Percentiles rank a stretch among this genome's conserved stretches.
Evolutionary conservation across 2,329 filamentous ascomycete species (phyloP).

Genomic region (Scedosporium boydii): DNA sequence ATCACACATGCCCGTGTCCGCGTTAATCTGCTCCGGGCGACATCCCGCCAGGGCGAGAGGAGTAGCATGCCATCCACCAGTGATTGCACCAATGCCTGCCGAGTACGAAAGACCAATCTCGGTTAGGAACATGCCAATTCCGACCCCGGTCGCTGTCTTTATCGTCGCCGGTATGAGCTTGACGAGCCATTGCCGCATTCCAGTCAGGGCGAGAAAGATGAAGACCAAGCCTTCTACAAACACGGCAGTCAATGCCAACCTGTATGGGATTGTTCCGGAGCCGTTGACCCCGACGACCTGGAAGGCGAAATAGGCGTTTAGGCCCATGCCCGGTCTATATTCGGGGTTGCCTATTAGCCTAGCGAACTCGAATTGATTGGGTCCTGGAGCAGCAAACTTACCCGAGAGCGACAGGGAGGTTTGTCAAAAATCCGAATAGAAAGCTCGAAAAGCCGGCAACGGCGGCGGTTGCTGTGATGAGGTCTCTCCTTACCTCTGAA

Average conservation of each 20-base stretch:
- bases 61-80: conserved; percentile 53
- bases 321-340: conserved; percentile 53
- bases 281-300: conserved; percentile 56
- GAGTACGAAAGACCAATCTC: conserved; percentile 64
- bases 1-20: conserved; percentile 37
- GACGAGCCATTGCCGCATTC: conserved; percentile 65
- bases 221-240: conserved; percentile 59
- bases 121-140: conserved; percentile 55
- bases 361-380: not conserved
- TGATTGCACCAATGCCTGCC: conserved; percentile 74
- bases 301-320: conserved; percentile 60
- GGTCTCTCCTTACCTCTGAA: conserved; percentile 58
- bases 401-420: conserved; percentile 51
- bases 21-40: conserved; percentile 40
- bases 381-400: conserved; percentile 11
- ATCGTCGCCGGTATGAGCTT: conserved; percentile 55
- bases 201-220: conserved; percentile 53
- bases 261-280: conserved; percentile 45
- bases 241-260: conserved; percentile 51
- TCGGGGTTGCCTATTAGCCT: conserved; percentile 7
- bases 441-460: conserved; percentile 67
- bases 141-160: conserved; percentile 56
- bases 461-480: conserved; percentile 77
- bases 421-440: conserved; percentile 70
- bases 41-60: conserved; percentile 74